These are phyloP conservation scores for Paulownia fortunei DNA, from an alignment of 257 asterid genomes.

Conservation along the genomic window DNA sequence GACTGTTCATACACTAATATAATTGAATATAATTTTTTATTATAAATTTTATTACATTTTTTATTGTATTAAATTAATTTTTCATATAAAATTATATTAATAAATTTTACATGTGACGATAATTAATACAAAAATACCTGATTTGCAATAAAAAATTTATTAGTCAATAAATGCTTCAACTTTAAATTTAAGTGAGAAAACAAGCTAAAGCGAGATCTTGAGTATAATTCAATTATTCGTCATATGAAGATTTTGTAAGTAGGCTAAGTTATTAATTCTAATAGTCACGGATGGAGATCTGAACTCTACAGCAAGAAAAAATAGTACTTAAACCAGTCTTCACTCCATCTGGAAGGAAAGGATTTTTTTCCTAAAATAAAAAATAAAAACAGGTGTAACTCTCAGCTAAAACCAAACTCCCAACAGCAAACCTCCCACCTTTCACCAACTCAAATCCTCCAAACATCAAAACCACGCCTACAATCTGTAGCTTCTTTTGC, in stretches of 20 bases:
- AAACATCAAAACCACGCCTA: slow-evolving; percentile 29
- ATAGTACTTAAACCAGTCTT: slow-evolving; percentile 27
- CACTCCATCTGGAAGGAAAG: slow-evolving; percentile 28
- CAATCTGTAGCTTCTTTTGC: slow-evolving; percentile 14
- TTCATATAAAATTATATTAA: too few species aligned
- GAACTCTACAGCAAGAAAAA: slow-evolving; percentile 18
- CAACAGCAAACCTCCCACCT: slow-evolving; percentile 43
- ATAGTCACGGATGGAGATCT: slow-evolving; percentile 33
- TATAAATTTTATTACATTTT: too few species aligned
- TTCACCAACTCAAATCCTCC: slow-evolving; percentile 41
- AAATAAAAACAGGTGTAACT: not conserved
- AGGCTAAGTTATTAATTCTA: slow-evolving; percentile 9
- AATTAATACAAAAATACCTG: too few species aligned
- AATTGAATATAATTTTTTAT: too few species aligned
- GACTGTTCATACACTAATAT: too few species aligned
- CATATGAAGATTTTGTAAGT: not conserved
- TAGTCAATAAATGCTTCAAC: too few species aligned
- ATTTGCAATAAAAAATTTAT: too few species aligned
- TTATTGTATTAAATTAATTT: too few species aligned
- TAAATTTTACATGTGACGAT: too few species aligned
- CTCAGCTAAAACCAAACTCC: slow-evolving; percentile 31
- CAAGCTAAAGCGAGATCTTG: too few species aligned
- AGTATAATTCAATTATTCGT: not conserved
- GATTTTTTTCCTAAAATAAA: not conserved
- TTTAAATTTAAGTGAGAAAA: too few species aligned